These are phyloP conservation scores for Geotrichum candidum DNA, from an alignment of 1,139 yeast genomes.

Conservation along the genomic window DNA sequence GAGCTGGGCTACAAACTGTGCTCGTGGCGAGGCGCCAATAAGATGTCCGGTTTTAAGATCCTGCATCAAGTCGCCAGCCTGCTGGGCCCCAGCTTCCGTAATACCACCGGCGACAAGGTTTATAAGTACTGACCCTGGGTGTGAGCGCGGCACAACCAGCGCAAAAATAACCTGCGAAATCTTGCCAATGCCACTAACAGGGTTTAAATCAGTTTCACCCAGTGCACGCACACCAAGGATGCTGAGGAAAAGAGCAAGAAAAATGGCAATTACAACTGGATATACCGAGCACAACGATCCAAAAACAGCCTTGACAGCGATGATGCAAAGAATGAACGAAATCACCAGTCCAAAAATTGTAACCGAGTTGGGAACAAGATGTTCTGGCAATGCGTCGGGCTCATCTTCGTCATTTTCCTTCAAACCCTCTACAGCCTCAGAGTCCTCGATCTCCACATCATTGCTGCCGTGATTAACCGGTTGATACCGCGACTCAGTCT, in stretches of 20 bases:
- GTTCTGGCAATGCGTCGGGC: slow-evolving; percentile 37
- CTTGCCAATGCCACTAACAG: slow-evolving; percentile 95
- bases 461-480: not conserved
- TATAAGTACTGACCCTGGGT: slow-evolving; percentile 75
- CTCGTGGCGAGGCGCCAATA: slow-evolving; percentile 85
- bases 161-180: slow-evolving; percentile 87
- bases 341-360: slow-evolving; percentile 56
- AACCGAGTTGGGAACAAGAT: slow-evolving; percentile 47
- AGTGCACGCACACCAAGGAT: slow-evolving; percentile 86
- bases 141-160: slow-evolving; percentile 60
- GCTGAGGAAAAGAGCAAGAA: slow-evolving; percentile 71
- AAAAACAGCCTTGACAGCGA: slow-evolving; percentile 60
- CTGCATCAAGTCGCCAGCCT: slow-evolving; percentile 97
- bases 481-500: not conserved
- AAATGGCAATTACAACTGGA: slow-evolving; percentile 60
- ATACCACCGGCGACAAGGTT: slow-evolving; percentile 93
- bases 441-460: not conserved
- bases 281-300: slow-evolving; percentile 66
- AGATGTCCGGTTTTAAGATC: slow-evolving; percentile 92
- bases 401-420: slow-evolving; percentile 34
- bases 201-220: slow-evolving; percentile 95
- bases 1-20: slow-evolving; percentile 85
- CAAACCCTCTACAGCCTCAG: not conserved
- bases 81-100: slow-evolving; percentile 98
- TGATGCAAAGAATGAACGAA: slow-evolving; percentile 62